Evolutionary conservation across 768 basidiomycete species (phyloP).

Genomic region (Hygrocybe coccinea): DNA sequence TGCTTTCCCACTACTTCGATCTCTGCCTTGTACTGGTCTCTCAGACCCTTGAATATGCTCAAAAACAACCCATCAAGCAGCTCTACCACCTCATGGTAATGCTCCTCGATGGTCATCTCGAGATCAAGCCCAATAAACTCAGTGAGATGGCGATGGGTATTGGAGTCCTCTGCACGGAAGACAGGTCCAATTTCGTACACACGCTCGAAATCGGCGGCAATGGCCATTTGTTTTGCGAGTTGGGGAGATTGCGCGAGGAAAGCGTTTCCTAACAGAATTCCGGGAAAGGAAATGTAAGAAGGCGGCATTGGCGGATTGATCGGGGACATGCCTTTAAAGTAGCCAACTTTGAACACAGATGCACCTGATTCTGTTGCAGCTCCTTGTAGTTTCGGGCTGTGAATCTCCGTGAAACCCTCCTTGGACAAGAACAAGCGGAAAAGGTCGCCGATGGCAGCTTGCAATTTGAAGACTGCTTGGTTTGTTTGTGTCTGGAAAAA

Average conservation of each 20-base stretch:
- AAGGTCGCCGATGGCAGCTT: conserved; percentile 79
- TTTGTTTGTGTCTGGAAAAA: conserved; percentile 77
- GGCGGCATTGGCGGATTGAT: not conserved
- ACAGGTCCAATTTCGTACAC: conserved; percentile 97
- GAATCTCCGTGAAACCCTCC: conserved; percentile 87
- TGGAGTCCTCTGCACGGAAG: conserved; percentile 96
- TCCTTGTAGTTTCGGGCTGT: conserved; percentile 95
- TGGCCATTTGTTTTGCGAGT: conserved; percentile 98
- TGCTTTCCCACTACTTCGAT: conserved; percentile 78
- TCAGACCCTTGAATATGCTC: conserved; percentile 79
- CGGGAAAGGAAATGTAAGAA: conserved; percentile 1
- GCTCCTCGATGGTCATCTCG: conserved; percentile 98
- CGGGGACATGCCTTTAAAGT: conserved; percentile 76
- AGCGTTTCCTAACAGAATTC: conserved; percentile 57
- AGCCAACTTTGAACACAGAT: conserved; percentile 94
- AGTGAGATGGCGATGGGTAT: conserved; percentile 96
- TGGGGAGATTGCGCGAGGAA: conserved; percentile 97
- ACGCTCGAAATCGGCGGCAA: conserved; percentile 95
- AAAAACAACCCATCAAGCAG: conserved; percentile 83
- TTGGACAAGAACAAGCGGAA: conserved; percentile 78
- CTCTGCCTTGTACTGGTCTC: conserved; percentile 72
- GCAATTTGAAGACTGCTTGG: conserved; percentile 91
- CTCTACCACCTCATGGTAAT: conserved; percentile 97
- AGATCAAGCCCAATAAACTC: conserved; percentile 99
- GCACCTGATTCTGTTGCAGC: conserved; percentile 97